Evolutionary conservation across 352 stramenopile genomes (phyloP), one percentile per base, ranked within the genome.

Genomic region (Globisporangium echinulatum): DNA sequence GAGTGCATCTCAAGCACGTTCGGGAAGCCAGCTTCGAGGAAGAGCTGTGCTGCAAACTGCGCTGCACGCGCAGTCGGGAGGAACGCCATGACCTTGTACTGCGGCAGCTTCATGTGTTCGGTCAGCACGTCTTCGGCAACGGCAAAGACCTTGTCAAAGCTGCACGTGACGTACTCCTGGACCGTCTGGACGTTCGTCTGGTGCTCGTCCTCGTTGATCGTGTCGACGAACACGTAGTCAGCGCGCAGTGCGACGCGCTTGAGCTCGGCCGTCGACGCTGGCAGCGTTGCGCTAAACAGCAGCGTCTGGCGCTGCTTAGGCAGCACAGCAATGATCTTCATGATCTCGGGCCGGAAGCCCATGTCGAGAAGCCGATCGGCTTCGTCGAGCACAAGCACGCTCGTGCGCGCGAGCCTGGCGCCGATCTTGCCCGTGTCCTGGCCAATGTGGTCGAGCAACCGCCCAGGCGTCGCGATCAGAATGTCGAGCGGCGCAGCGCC

Each of bases 11-110:
- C 94, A 3, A 98, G 75, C 17, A 98, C 85, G 42, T 75, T 72
- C 39, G 74, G 70, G 55, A 85, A 90, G 1, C 77, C 77, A 33
- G 79, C 77, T 8, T 68, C 70, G 37, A 78, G 74, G 63, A 98
- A 97, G 47, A 98, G 81, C 61, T 97, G 79, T 7, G 90, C 83
- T 73, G 92, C 92, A 69, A 97, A 96, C 56, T 87, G 74, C 3
- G 90, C 88, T 8, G 93, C 74, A 39, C 90, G 82, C 39, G 90
- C 90, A 6, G 90, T 97, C 7, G 87, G 88, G 72, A 97, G 96
- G 72, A 99, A 98, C 8, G 98, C 79, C 57, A 99, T 91, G 37
- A 98, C 78, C 82, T 98, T 98, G 83, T 96, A 97, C 63, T 90
- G 71, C 25, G 64, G 59, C 9, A 71, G 43, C 54, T 81, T 72